Conservation (phyloP, 352 stramenopile species). For the Phytopythium boreale region DNA sequence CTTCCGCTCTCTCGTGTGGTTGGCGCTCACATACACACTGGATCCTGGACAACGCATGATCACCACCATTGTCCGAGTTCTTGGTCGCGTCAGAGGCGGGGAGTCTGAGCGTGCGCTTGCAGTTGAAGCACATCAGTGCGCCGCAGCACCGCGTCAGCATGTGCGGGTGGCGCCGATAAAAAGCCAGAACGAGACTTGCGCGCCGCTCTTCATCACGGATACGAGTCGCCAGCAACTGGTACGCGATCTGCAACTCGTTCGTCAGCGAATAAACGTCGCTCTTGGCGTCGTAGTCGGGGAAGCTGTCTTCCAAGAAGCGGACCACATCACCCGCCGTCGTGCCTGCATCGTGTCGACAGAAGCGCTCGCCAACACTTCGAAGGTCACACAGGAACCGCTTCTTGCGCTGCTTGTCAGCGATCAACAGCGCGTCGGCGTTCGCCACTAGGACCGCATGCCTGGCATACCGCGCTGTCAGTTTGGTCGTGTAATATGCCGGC, state of each 20-base stretch:
- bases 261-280: neutral
- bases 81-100: no score
- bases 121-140: slow-evolving; percentile 40
- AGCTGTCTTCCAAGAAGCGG: slow-evolving; percentile 12
- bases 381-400: slow-evolving; percentile 12
- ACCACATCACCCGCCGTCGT: slow-evolving; percentile 16
- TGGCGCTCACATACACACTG: slow-evolving; percentile 1
- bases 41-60: no score
- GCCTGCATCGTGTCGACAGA: slow-evolving; percentile 14
- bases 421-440: neutral
- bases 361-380: slow-evolving; percentile 14
- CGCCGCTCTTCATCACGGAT: slow-evolving; percentile 41
- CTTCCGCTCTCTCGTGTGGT: no score
- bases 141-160: slow-evolving; percentile 35
- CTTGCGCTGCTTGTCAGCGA: slow-evolving; percentile 11
- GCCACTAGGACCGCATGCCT: neutral
- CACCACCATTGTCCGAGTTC: no score
- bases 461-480: neutral
- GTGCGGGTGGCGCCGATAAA: slow-evolving; percentile 24
- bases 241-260: slow-evolving; percentile 5
- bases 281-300: slow-evolving; percentile 9
- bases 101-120: slow-evolving; percentile 17
- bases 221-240: slow-evolving; percentile 18
- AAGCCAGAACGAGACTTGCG: slow-evolving; percentile 35
- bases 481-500: slow-evolving; percentile 10